Percentiles rank a stretch among this genome's conserved stretches.
These are phyloP conservation scores for Vinca minor DNA, from an alignment of 257 asterid species.

Conservation along the genomic window DNA sequence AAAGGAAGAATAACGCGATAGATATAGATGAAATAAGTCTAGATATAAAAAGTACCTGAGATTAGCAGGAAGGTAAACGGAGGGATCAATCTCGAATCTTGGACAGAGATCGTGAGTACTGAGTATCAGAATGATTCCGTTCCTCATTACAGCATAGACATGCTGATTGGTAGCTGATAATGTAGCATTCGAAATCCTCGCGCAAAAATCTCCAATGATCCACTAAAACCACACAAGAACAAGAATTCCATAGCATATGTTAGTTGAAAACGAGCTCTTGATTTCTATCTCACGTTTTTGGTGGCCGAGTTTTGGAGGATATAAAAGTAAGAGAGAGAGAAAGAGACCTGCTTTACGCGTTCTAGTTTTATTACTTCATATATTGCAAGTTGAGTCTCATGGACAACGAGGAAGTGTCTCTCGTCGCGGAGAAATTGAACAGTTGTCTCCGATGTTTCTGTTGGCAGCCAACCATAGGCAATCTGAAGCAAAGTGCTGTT, in stretches of 20 bases:
- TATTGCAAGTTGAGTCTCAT: conserved; percentile 70
- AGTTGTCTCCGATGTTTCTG: conserved; percentile 41
- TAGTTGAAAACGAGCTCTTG: neutral
- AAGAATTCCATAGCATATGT: neutral
- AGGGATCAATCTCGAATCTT: conserved; percentile 57
- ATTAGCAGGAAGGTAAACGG: conserved; percentile 44
- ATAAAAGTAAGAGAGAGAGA: neutral
- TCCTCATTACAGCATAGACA: conserved; percentile 53
- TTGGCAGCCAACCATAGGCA: conserved; percentile 39
- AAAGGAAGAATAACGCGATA: neutral
- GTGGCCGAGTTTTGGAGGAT: neutral
- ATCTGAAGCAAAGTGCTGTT: conserved; percentile 43
- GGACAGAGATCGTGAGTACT: conserved; percentile 47
- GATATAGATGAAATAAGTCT: too few species aligned
- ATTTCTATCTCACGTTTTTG: neutral
- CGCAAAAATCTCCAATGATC: conserved; percentile 55
- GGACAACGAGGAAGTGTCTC: conserved; percentile 55
- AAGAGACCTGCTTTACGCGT: conserved; percentile 51
- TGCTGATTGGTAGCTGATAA: conserved; percentile 47
- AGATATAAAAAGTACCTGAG: conserved; percentile 28
- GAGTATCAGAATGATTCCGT: conserved; percentile 54
- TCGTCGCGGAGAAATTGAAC: conserved; percentile 53
- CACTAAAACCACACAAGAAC: conserved; percentile 30
- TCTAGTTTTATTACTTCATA: conserved; percentile 49
- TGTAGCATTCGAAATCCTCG: conserved; percentile 52